Conservation (phyloP, 129 eudicot genomes). For the Pittosporum tobira region DNA sequence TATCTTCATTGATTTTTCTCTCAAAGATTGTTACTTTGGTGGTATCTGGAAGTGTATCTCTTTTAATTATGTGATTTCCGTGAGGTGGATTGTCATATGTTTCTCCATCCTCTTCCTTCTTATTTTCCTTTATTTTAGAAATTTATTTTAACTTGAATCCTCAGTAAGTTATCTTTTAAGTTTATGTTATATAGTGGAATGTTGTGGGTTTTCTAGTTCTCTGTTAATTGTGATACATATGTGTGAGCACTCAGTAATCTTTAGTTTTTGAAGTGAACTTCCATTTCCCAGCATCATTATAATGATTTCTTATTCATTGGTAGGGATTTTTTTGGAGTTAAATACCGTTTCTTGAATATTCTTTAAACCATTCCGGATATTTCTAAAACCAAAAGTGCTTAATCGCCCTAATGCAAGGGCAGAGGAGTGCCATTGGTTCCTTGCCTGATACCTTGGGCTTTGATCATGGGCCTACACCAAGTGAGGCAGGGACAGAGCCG, state of each 20-base stretch:
- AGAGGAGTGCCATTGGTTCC: conserved; percentile 59
- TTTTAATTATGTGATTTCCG: too few relatives aligned
- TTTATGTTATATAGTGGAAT: too few relatives aligned
- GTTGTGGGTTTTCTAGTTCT: background rate
- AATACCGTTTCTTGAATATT: background rate
- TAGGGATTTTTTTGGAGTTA: background rate
- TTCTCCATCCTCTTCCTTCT: too few relatives aligned
- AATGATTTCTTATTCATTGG: background rate
- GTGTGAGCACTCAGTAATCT: background rate
- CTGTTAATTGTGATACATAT: background rate
- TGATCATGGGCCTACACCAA: conserved; percentile 59
- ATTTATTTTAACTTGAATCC: too few relatives aligned
- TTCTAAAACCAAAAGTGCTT: conserved; percentile 8
- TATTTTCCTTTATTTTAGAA: too few relatives aligned
- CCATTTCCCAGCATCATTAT: background rate
- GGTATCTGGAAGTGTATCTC: too few relatives aligned
- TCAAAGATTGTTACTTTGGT: too few relatives aligned
- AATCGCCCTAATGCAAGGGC: conserved; percentile 71
- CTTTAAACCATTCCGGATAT: conserved; percentile 21
- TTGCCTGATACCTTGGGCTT: conserved; percentile 45
- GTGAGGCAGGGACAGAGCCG: conserved; percentile 40
- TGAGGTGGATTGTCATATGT: too few relatives aligned
- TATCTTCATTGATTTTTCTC: too few relatives aligned
- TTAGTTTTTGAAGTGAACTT: background rate
- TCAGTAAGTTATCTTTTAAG: too few relatives aligned